Conservation (phyloP, 2,329 filamentous ascomycete genomes). For the Aspergillus carbonarius region DNA sequence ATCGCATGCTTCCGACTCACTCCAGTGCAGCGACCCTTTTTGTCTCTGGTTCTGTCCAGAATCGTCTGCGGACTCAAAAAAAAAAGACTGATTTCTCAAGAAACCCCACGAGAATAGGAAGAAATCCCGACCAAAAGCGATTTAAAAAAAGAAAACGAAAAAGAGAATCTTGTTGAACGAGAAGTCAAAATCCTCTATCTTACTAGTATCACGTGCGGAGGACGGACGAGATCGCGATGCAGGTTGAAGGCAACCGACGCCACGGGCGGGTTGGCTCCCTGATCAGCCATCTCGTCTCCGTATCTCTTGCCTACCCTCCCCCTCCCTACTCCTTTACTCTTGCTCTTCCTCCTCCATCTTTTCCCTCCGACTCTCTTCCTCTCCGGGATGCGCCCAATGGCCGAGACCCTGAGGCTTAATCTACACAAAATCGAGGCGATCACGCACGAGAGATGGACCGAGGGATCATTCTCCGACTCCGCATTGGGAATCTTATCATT, state of each 20-base stretch:
- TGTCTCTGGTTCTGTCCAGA: not conserved
- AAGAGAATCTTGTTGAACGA: not conserved
- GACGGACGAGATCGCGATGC: not conserved
- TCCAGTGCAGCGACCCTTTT: constrained; percentile 3
- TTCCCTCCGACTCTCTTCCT: not conserved
- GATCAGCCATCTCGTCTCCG: not conserved
- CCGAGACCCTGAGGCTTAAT: not conserved
- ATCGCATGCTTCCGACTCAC: constrained; percentile 16
- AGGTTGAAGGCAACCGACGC: not conserved
- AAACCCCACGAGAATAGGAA: constrained; percentile 1
- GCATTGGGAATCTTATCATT: not conserved
- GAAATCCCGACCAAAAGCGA: not conserved
- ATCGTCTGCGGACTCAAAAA: not conserved
- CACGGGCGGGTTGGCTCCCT: not conserved
- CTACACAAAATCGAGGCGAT: not conserved
- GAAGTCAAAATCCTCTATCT: not conserved
- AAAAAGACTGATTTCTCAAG: not conserved
- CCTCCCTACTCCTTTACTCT: constrained; percentile 9
- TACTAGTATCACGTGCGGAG: constrained; percentile 2
- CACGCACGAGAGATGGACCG: not conserved
- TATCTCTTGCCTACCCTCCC: constrained; percentile 4
- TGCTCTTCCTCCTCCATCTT: not conserved
- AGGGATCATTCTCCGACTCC: not conserved
- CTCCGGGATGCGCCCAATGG: not conserved
- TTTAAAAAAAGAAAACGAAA: not conserved